Percentiles rank a stretch among this genome's conserved stretches.
Conservation (phyloP, 805 yeast species). For the Wickerhamomyces chaumierensis region DNA sequence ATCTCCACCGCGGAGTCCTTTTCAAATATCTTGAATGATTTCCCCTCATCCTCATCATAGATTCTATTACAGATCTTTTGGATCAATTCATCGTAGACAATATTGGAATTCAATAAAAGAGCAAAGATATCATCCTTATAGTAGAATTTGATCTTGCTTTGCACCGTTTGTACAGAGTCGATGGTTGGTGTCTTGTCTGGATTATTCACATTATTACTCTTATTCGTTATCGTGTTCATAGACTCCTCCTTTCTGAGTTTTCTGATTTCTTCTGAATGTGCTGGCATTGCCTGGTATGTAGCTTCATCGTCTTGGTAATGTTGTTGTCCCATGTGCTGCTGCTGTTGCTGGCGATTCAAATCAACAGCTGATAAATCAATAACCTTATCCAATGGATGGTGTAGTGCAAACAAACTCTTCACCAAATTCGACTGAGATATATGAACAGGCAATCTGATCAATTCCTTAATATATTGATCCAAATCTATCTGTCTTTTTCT, state of each 20-base stretch:
- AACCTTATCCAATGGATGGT: conserved; percentile 23
- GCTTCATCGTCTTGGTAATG: conserved; percentile 3
- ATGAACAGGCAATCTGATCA: conserved; percentile 64
- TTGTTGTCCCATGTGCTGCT: conserved; percentile 1
- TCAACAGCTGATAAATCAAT: conserved; percentile 6
- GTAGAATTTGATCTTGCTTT: conserved; percentile 58
- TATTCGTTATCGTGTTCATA: background rate
- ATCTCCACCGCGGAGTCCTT: conserved; percentile 25
- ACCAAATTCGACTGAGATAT: conserved; percentile 64
- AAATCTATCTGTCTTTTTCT: conserved; percentile 42
- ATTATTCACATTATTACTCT: conserved; percentile 1
- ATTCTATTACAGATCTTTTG: conserved; percentile 41
- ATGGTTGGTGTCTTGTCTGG: conserved; percentile 8
- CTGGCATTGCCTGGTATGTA: too few species aligned
- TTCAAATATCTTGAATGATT: conserved; percentile 23
- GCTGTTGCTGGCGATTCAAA: background rate
- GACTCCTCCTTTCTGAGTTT: background rate
- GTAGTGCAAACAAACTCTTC: conserved; percentile 54
- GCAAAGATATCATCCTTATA: conserved; percentile 78
- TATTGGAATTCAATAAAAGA: conserved; percentile 38
- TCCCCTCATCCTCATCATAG: conserved; percentile 21
- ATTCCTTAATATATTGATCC: conserved; percentile 43
- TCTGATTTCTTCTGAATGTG: too few species aligned
- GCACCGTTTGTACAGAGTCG: conserved; percentile 10
- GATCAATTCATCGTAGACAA: conserved; percentile 37